Evolutionary conservation across 805 yeast species (phyloP).

Genomic region (Cyberlindnera misumaiensis): DNA sequence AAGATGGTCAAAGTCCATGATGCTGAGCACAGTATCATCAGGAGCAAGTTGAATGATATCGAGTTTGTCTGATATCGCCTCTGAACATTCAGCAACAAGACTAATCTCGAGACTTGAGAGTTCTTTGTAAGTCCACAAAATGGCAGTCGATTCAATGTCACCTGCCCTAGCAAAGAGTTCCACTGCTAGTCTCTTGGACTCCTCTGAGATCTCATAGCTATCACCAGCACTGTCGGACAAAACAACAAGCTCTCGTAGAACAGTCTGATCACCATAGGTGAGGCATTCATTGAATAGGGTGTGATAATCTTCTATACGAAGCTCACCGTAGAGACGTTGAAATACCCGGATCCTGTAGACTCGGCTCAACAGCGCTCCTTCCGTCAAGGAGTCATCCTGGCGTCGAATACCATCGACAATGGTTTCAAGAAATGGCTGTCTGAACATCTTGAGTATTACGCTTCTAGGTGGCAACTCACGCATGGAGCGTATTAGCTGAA

Average conservation of each 20-base stretch:
- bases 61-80: not conserved
- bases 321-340: not conserved
- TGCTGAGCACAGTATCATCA: not conserved
- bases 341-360: not conserved
- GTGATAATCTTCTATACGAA: slow-evolving; percentile 10
- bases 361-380: not conserved
- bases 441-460: slow-evolving; percentile 1
- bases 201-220: not conserved
- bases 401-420: slow-evolving; percentile 1
- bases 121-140: slow-evolving; percentile 1
- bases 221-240: not conserved
- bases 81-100: not conserved
- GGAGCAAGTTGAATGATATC: not conserved
- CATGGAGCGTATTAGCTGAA: too few relatives aligned
- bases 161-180: not conserved
- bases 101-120: slow-evolving; percentile 1
- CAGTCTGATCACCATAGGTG: not conserved
- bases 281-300: slow-evolving; percentile 3
- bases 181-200: not conserved
- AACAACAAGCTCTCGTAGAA: not conserved
- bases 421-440: slow-evolving; percentile 7
- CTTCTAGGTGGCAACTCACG: too few relatives aligned
- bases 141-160: not conserved
- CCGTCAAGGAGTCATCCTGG: slow-evolving; percentile 1
- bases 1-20: slow-evolving; percentile 11